Evolutionary conservation across 305 asterid species (phyloP), one percentile per base, ranked within the genome.

Genomic region (Solanum hybrid): DNA sequence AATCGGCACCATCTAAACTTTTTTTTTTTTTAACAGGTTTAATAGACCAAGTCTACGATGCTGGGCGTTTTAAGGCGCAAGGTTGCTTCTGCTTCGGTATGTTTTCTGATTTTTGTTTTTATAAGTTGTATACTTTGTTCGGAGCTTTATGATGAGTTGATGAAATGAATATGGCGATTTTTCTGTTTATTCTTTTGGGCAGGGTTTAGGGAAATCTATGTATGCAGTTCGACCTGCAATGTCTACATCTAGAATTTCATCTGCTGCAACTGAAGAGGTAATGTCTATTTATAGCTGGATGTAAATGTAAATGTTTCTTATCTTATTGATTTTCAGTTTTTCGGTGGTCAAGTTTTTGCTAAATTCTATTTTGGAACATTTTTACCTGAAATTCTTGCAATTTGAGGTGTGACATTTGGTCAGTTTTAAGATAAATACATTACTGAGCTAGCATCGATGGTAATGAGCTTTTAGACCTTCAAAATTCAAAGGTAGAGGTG

Each of bases 41-140:
- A 31, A 77, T 28, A 77, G 80, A 78, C 35, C 67, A 77, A 67
- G 26, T 37, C 40, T 22, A 57, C 87, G 87, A 89, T 89, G 90
- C 86, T 89, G 39, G 90, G 90, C 79, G 64, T 89, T 89, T 51
- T 89, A 89, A 37, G 90, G 90, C 90, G 87, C 61, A 89, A 89
- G 57, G 89, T 75, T 37, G 90, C 87, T 89, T 89, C 86, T 88
- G 86, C 88, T 51, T 84, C 88, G 75, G 75, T 84, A 51, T 61
- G 39, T 18, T 20, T 83, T 35, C 40, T 31, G 20, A 20, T 51
- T 46, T 42, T n/a, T n/a, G 34, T 9, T 80, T 42, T 42, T 42
- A 2, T 2, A 5, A 78, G 31, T 34, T 82, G 71, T 20, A 9
- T 82, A 82, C 69, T 40, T 4, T 81, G 14, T 81, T 13, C 34